Conservation (phyloP, 768 basidiomycete genomes). For the Pleurotus platypus region DNA sequence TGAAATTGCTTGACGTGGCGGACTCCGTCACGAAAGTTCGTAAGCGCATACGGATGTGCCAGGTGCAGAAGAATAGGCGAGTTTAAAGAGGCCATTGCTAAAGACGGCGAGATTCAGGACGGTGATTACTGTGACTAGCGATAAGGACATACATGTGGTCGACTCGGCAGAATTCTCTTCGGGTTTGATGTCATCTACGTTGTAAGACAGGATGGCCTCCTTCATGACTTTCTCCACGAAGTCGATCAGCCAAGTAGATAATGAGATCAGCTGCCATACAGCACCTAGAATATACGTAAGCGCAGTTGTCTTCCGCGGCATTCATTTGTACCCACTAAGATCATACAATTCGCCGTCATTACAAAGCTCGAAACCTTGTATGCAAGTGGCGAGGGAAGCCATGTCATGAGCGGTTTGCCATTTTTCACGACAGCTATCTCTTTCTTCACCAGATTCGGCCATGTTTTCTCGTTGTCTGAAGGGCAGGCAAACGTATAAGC, state of each 20-base stretch:
- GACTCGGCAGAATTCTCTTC: background rate
- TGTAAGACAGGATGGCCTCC: constrained; percentile 39
- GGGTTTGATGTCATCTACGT: constrained; percentile 12
- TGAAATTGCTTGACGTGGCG: constrained; percentile 59
- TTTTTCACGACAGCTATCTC: constrained; percentile 31
- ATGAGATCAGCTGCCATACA: constrained; percentile 66
- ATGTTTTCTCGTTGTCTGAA: constrained; percentile 6
- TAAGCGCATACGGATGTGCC: constrained; percentile 57
- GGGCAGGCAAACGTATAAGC: constrained; percentile 9
- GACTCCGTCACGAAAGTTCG: constrained; percentile 45
- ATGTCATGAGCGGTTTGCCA: constrained; percentile 67
- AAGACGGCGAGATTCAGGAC: constrained; percentile 9
- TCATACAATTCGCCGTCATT: constrained; percentile 59
- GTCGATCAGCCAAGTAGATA: constrained; percentile 58
- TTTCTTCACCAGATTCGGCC: constrained; percentile 32
- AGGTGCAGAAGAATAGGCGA: constrained; percentile 53
- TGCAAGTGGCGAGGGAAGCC: constrained; percentile 57
- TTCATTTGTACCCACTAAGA: constrained; percentile 40
- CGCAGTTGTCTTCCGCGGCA: background rate
- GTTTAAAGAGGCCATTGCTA: constrained; percentile 13
- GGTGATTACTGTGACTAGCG: background rate
- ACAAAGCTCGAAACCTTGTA: constrained; percentile 65
- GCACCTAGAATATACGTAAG: constrained; percentile 33
- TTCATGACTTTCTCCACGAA: constrained; percentile 64
- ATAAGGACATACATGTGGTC: background rate